A percentile compares a stretch with the other conserved stretches of the same genome.
Evolutionary conservation across 73 alveolate species (phyloP).

Genomic region (Diophrys appendiculata): DNA sequence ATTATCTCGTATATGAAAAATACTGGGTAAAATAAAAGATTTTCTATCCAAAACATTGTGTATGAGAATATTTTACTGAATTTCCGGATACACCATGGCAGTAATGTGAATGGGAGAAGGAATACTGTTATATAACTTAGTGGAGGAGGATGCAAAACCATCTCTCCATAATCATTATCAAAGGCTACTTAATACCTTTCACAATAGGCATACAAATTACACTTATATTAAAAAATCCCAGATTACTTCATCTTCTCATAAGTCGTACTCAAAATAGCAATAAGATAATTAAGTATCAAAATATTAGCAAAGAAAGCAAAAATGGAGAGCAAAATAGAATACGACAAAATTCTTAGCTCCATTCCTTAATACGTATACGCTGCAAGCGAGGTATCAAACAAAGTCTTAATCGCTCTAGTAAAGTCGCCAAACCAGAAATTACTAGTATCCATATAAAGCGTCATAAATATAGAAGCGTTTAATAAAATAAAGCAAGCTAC

Average conservation of each 20-base stretch:
- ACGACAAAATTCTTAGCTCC: conserved; percentile 26
- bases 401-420: conserved; percentile 23
- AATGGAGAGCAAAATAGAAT: conserved; percentile 26
- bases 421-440: conserved; percentile 40
- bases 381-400: conserved; percentile 53
- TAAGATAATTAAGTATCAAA: conserved; percentile 51
- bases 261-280: conserved; percentile 52
- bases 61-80: conserved; percentile 26
- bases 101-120: conserved; percentile 34
- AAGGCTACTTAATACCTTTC: conserved; percentile 51
- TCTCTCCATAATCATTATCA: conserved; percentile 6
- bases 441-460: conserved; percentile 39
- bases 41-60: conserved; percentile 60
- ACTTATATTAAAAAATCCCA: conserved; percentile 53
- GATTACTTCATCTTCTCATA: conserved; percentile 52
- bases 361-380: conserved; percentile 19
- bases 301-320: conserved; percentile 44
- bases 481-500: conserved; percentile 46
- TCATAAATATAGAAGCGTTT: conserved; percentile 55
- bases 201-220: conserved; percentile 36
- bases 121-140: conserved; percentile 34
- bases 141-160: conserved; percentile 66
- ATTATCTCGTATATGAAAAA: conserved; percentile 25
- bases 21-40: conserved; percentile 25
- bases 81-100: not conserved